These are phyloP conservation scores for Oldenlandia corymbosa DNA, from an alignment of 257 asterid species.

Conservation along the genomic window DNA sequence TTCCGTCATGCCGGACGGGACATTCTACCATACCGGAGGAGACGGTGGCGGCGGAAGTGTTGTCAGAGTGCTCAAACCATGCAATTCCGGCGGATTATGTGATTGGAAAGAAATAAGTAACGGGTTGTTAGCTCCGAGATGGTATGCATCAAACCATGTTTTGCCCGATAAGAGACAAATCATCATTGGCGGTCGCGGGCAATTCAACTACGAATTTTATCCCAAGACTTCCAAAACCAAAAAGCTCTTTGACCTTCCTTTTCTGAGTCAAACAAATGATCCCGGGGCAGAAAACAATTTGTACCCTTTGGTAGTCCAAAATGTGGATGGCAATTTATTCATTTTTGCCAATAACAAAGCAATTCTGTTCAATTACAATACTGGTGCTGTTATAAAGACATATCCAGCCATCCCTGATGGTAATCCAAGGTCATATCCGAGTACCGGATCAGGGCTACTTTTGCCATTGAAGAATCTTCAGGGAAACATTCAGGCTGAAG, in stretches of 20 bases:
- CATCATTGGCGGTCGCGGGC: constrained; percentile 35
- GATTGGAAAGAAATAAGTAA: constrained; percentile 26
- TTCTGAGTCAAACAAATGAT: constrained; percentile 31
- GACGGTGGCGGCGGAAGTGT: constrained; percentile 37
- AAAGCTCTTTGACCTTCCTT: constrained; percentile 16
- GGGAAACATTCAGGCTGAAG: constrained; percentile 21
- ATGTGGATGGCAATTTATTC: constrained; percentile 36
- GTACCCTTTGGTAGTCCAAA: constrained; percentile 38
- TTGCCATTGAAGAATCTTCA: constrained; percentile 31
- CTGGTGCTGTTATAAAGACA: constrained; percentile 12
- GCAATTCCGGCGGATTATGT: constrained; percentile 15
- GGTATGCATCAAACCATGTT: constrained; percentile 45
- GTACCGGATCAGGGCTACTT: constrained; percentile 38
- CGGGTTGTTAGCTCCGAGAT: constrained; percentile 17
- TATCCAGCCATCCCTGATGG: constrained; percentile 34
- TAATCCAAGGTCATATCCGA: constrained; percentile 36
- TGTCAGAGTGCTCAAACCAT: constrained; percentile 28
- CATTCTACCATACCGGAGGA: constrained; percentile 42
- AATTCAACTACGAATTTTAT: constrained; percentile 37
- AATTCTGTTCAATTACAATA: constrained; percentile 26
- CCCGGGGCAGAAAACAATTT: constrained; percentile 31
- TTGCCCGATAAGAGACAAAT: constrained; percentile 35
- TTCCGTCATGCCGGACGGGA: constrained; percentile 32
- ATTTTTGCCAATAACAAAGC: constrained; percentile 37
- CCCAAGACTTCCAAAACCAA: constrained; percentile 22